Base-by-base conservation (phyloP, 306 rosid genomes). In the Lithocarpus polystachyus region DNA sequence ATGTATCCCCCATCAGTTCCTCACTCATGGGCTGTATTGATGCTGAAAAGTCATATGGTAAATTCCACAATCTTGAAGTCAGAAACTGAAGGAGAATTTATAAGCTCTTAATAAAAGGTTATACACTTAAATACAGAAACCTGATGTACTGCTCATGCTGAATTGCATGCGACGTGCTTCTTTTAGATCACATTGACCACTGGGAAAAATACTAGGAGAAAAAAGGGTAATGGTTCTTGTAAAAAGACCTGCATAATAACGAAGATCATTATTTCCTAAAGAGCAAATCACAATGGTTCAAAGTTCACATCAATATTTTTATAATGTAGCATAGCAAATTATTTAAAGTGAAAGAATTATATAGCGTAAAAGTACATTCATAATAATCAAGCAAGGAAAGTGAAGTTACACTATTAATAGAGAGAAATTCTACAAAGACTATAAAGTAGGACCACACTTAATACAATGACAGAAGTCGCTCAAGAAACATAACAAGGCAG, bases 21-120 rank as follows among this genome's bases (percentile, higher is more conserved):
- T 86, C 89, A 7, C 79, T 79, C 68, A 72, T 81, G 52, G 93
- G 86, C 85, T 85, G 87, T 45, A 86, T 79, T 33, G 90, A 85
- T 71, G 92, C 89, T 91, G 93, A 82, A 79, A 83, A 60, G 74
- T 73, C 74, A 80, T 68, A 69, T 54, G 7, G 61, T 65, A 77
- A 84, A 56, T 77, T 76, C 67, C 74, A 56, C 28, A 75, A 64
- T 62, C 54, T 62, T 17, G 53, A 72, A 35, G 56, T 62, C 3
- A 19, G 72, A 90, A 73, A 28, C 22, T n/a, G 5, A 60, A 71
- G 29, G 61, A 20, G 60, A 61, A 65, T 55, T 19, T 5, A 73
- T 26, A 78, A 51, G 64, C 72, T 76, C 20, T 60, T 72, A 12
- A 77, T 73, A 12, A 56, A 73, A 73, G 75, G 53, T 74, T 70